These are phyloP conservation scores for Arthrobotrys megalospora DNA, from an alignment of 2,329 filamentous ascomycete species.

Conservation along the genomic window DNA sequence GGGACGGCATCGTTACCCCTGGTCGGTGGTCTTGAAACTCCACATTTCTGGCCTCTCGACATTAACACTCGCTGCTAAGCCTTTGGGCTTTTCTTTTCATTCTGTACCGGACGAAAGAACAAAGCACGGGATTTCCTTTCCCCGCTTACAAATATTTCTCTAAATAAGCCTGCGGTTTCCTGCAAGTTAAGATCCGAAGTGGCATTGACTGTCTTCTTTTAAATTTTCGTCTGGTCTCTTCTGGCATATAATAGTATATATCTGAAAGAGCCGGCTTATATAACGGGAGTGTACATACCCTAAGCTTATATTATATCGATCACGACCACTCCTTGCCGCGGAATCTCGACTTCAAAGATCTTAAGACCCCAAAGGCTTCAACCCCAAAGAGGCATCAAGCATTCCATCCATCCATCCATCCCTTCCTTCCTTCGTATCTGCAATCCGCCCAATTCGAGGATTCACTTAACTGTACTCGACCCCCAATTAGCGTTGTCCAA, in stretches of 20 bases:
- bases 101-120: conserved; percentile 48
- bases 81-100: not conserved
- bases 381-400: not conserved
- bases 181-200: conserved; percentile 35
- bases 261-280: conserved; percentile 3
- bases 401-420: conserved; percentile 14
- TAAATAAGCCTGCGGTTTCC: conserved; percentile 56
- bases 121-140: conserved; percentile 40
- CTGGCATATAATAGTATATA: not conserved
- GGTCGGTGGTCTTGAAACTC: conserved; percentile 45
- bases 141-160: conserved; percentile 56
- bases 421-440: conserved; percentile 6
- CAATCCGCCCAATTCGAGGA: conserved; percentile 21
- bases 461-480: conserved; percentile 5
- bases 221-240: conserved; percentile 40
- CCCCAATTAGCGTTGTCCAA: conserved; percentile 54
- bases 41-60: conserved; percentile 41
- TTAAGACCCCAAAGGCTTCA: not conserved
- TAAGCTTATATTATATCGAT: conserved; percentile 22
- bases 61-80: conserved; percentile 48
- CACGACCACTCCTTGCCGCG: not conserved
- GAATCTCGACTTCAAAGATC: conserved; percentile 5
- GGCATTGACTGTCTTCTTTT: conserved; percentile 22
- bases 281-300: not conserved
- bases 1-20: conserved; percentile 45